A percentile compares a stretch with the other conserved stretches of the same genome.
These are phyloP conservation scores for Fusarium coffeatum DNA, from an alignment of 2,329 filamentous ascomycete species.

Conservation along the genomic window DNA sequence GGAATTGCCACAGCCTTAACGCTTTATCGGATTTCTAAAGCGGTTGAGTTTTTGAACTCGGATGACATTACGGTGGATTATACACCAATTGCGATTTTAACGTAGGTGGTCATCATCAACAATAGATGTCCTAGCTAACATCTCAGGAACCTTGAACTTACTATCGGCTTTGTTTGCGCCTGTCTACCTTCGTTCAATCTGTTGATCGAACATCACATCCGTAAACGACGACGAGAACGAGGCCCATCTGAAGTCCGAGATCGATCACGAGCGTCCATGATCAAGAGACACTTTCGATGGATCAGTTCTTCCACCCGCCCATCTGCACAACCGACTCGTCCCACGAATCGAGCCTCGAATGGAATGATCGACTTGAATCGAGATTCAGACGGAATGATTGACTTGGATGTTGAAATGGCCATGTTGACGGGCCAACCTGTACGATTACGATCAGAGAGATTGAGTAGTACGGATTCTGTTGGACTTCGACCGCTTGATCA, in stretches of 20 bases:
- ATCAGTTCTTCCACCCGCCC: constrained; percentile 25
- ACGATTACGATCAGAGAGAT: neutral
- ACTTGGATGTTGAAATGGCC: constrained; percentile 39
- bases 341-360: neutral
- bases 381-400: constrained; percentile 17
- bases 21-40: constrained; percentile 19
- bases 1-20: constrained; percentile 40
- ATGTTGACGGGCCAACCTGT: constrained; percentile 39
- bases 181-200: constrained; percentile 40
- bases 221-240: constrained; percentile 17
- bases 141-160: constrained; percentile 30
- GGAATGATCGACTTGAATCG: constrained; percentile 31
- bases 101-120: constrained; percentile 12
- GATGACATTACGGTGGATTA: constrained; percentile 38
- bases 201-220: constrained; percentile 29
- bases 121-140: neutral
- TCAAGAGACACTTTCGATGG: constrained; percentile 32
- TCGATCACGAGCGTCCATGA: neutral
- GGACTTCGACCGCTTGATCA: constrained; percentile 19
- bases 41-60: constrained; percentile 29
- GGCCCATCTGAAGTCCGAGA: constrained; percentile 2
- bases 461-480: constrained; percentile 5
- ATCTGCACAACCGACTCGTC: constrained; percentile 2
- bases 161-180: constrained; percentile 41
- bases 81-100: constrained; percentile 30